A percentile compares a stretch with the other conserved stretches of the same genome.
These are phyloP conservation scores for Pseudopithomyces chartarum DNA, from an alignment of 2,329 filamentous ascomycete genomes.

Conservation along the genomic window DNA sequence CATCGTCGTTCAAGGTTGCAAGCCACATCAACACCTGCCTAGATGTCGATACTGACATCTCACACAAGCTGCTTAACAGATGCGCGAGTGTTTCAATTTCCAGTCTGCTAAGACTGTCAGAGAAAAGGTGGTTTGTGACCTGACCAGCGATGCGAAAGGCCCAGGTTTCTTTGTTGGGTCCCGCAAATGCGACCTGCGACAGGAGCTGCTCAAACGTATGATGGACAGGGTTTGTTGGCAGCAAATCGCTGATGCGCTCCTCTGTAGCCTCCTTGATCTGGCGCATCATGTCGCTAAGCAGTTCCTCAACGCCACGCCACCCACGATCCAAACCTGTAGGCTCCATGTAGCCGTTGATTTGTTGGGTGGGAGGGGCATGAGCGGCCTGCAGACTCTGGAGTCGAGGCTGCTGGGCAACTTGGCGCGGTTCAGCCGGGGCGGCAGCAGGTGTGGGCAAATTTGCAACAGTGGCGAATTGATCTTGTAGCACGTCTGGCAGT, in stretches of 20 bases:
- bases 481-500: conserved; percentile 66
- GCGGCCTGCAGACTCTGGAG: conserved; percentile 43
- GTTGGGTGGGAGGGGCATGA: conserved; percentile 50
- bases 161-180: conserved; percentile 60
- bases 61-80: conserved; percentile 65
- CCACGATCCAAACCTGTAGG: conserved; percentile 34
- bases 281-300: conserved; percentile 63
- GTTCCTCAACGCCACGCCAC: conserved; percentile 57
- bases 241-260: conserved; percentile 62
- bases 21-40: conserved; percentile 59
- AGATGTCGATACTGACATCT: conserved; percentile 62
- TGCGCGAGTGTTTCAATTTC: conserved; percentile 69
- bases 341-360: conserved; percentile 66
- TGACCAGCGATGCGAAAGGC: conserved; percentile 61
- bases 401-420: conserved; percentile 56
- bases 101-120: conserved; percentile 58
- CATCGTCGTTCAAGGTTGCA: conserved; percentile 58
- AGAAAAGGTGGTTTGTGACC: conserved; percentile 62
- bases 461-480: conserved; percentile 63
- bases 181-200: conserved; percentile 57
- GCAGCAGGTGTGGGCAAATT: conserved; percentile 67
- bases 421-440: conserved; percentile 64
- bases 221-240: conserved; percentile 59
- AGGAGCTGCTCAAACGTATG: conserved; percentile 63
- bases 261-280: conserved; percentile 61